A percentile compares a stretch with the other conserved stretches of the same genome.
phyloP scores from a whole-genome alignment of 2,329 filamentous ascomycete species.

The Trichoderma gracile region DNA sequence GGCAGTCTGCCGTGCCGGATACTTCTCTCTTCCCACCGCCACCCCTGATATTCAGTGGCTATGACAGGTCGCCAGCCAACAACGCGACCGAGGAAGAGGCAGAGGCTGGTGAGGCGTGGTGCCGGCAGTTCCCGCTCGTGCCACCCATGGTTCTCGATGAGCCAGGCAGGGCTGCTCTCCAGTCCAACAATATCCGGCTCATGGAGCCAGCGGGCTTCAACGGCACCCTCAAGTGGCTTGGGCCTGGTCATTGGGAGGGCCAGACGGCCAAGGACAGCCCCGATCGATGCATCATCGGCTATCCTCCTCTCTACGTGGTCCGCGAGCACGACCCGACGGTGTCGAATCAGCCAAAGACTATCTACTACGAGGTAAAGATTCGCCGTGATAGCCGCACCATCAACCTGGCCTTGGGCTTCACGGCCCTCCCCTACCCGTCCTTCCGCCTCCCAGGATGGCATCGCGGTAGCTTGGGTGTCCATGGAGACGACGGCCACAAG shows the following conservation, averaged over 20 bases:
- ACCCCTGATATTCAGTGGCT: slow-evolving; percentile 64
- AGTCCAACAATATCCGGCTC: slow-evolving; percentile 55
- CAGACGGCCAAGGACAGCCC: slow-evolving; percentile 46
- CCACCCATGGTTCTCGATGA: slow-evolving; percentile 52
- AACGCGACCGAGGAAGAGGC: slow-evolving; percentile 68
- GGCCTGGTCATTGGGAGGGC: slow-evolving; percentile 55
- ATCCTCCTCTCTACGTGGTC: slow-evolving; percentile 68
- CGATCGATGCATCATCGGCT: slow-evolving; percentile 66
- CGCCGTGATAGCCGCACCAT: slow-evolving; percentile 48
- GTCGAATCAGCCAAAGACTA: slow-evolving; percentile 47
- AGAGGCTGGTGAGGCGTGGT: slow-evolving; percentile 67
- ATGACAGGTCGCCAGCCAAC: slow-evolving; percentile 64
- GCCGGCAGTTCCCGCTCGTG: slow-evolving; percentile 58
- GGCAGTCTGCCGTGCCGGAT: slow-evolving; percentile 70
- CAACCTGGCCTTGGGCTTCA: slow-evolving; percentile 66
- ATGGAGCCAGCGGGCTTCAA: slow-evolving; percentile 52
- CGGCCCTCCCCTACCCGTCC: slow-evolving; percentile 72
- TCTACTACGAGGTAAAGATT: slow-evolving; percentile 73
- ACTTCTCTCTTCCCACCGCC: slow-evolving; percentile 72
- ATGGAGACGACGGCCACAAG: slow-evolving; percentile 75
- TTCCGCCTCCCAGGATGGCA: slow-evolving; percentile 84
- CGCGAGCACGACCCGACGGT: slow-evolving; percentile 58
- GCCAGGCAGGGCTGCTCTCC: slow-evolving; percentile 50
- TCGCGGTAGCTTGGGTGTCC: slow-evolving; percentile 71
- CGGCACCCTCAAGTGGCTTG: slow-evolving; percentile 48